Conservation (phyloP, 345 rosid species). For the Acer saccharum region DNA sequence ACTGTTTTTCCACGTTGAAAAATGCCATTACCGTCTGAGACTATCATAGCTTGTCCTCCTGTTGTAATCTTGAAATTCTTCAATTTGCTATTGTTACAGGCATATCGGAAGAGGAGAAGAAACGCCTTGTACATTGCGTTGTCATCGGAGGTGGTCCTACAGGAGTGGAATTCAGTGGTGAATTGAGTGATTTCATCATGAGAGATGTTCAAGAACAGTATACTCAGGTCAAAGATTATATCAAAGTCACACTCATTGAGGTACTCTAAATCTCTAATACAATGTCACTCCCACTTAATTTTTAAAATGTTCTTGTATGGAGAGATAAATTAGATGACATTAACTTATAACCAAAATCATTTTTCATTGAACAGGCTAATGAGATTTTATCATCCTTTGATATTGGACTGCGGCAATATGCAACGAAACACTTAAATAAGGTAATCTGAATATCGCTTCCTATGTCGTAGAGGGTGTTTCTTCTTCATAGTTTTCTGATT, state of each 20-base stretch:
- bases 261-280: conserved; percentile 29
- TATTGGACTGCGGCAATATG: conserved; percentile 61
- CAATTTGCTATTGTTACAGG: conserved; percentile 38
- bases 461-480: neutral
- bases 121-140: conserved; percentile 79
- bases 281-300: neutral
- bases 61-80: neutral
- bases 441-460: conserved; percentile 27
- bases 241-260: conserved; percentile 91
- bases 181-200: conserved; percentile 92
- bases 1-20: neutral
- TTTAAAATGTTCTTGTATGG: neutral
- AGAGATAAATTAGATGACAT: neutral
- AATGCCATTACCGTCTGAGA: no score
- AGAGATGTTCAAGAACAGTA: conserved; percentile 78
- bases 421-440: conserved; percentile 64
- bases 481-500: neutral
- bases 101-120: conserved; percentile 73
- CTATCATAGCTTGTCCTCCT: no score
- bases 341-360: neutral
- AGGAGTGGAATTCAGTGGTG: conserved; percentile 96
- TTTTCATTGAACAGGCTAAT: conserved; percentile 58
- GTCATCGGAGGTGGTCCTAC: conserved; percentile 98
- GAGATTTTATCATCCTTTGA: conserved; percentile 84
- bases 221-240: conserved; percentile 70